Evolutionary conservation across 768 basidiomycete species (phyloP), one percentile per base, ranked within the genome.

Genomic region (Paxillus involutus): DNA sequence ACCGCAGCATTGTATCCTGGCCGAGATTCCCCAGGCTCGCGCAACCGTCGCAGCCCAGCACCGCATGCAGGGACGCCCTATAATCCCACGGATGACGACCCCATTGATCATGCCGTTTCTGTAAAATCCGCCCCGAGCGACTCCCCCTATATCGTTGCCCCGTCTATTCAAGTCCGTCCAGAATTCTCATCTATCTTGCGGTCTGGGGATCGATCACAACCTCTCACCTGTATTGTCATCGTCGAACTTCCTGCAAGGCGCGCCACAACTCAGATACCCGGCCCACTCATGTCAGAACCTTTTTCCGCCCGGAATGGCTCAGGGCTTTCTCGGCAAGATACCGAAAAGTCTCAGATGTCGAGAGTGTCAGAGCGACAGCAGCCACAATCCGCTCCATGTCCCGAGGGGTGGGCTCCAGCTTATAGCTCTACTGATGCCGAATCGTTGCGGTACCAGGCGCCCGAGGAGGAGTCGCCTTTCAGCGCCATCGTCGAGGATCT

Each of bases 161-260:
- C 97, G 7, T 86, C 88, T 24, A 97, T 99, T 65, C 89, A 92
- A 68, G 91, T 98, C 64, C 85, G 94, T 42, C 86, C 96, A 6
- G 97, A 99, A 73, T 95, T 93, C 67, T 79, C 89, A 0, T 86
- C 86, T 17, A 79, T 98, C 33, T 81, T 89, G 11, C 82, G 93
- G 51, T 82, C 83, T 41, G 76, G 68, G 54, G 83, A 88, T 58
- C 60, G 79, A 33, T 91, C 83, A 60, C 92, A 96, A 70, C 89
- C 91, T 1, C 74, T 98, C 58, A 97, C 96, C 10, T 98, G 95
- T 68, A 89, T 98, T 65, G 87, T 99, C 57, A 79, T 95, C 55
- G 86, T 99, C 62, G 94, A 97, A 73, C 82, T 98, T 2, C 91
- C 96, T 2, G 85, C 85, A 24, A 88, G 90, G 61, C 83, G 90